Percentiles rank a stretch among this genome's conserved stretches.
These are phyloP conservation scores for Hyphodiscus sp. DNA, from an alignment of 2,329 filamentous ascomycete species.

Conservation along the genomic window DNA sequence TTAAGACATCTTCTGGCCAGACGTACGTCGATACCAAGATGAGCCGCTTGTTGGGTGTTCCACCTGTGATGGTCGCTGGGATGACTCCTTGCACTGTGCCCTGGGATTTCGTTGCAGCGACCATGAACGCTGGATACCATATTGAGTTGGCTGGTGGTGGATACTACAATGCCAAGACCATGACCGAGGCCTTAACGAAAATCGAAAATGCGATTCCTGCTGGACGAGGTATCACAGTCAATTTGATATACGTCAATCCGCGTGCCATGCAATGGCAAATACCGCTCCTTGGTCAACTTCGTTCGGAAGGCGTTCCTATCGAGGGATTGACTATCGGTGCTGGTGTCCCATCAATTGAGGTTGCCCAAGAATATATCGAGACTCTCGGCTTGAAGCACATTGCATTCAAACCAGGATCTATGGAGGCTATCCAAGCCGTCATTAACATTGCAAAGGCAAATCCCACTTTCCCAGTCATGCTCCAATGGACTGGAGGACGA, in stretches of 20 bases:
- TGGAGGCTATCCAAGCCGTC: constrained; percentile 80
- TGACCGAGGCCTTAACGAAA: constrained; percentile 77
- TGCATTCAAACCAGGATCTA: constrained; percentile 86
- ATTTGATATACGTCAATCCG: constrained; percentile 87
- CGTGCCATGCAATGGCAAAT: constrained; percentile 91
- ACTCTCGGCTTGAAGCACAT: constrained; percentile 92
- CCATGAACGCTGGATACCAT: constrained; percentile 93
- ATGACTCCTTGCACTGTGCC: constrained; percentile 90
- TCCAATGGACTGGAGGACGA: constrained; percentile 93
- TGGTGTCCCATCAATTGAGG: constrained; percentile 87
- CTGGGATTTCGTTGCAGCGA: constrained; percentile 87
- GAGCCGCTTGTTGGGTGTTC: constrained; percentile 77
- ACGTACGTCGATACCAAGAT: constrained; percentile 97
- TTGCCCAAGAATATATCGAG: constrained; percentile 88
- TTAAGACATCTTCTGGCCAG: constrained; percentile 81
- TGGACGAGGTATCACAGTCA: constrained; percentile 81
- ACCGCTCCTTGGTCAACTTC: constrained; percentile 70
- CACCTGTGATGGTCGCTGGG: constrained; percentile 83
- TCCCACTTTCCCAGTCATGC: constrained; percentile 82
- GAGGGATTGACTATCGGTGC: constrained; percentile 90
- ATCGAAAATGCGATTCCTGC: constrained; percentile 80
- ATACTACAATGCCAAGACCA: constrained; percentile 75
- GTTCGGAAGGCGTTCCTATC: constrained; percentile 81
- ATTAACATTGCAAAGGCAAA: constrained; percentile 95
- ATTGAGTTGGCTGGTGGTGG: constrained; percentile 86